Conservation (phyloP, 257 asterid species). For the Solanum dulcamara region DNA sequence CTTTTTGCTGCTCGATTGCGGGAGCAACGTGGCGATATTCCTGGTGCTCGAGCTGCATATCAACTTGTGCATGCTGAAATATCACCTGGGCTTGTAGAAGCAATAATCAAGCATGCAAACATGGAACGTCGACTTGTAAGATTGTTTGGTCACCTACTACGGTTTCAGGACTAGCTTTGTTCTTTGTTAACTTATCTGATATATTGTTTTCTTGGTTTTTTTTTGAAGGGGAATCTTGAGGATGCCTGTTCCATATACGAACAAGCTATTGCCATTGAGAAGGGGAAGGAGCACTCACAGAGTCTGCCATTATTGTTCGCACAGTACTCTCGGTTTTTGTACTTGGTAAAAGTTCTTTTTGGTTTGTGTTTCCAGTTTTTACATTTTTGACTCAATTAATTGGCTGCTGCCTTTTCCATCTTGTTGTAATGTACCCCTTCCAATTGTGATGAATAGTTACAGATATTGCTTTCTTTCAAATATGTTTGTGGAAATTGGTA, state of each 20-base stretch:
- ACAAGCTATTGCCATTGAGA: slow-evolving; percentile 90
- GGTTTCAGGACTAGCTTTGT: background rate
- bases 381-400: background rate
- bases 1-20: slow-evolving; percentile 83
- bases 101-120: slow-evolving; percentile 88
- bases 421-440: background rate
- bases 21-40: slow-evolving; percentile 73
- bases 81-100: slow-evolving; percentile 96
- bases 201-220: background rate
- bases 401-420: background rate
- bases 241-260: slow-evolving; percentile 81
- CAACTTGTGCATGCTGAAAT: slow-evolving; percentile 87
- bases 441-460: background rate
- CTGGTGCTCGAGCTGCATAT: slow-evolving; percentile 90
- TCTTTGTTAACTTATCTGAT: background rate
- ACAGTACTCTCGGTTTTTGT: slow-evolving; percentile 79
- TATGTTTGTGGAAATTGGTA: background rate
- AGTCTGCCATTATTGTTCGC: slow-evolving; percentile 77
- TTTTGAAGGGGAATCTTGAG: slow-evolving; percentile 68
- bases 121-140: slow-evolving; percentile 89
- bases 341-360: slow-evolving; percentile 38
- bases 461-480: background rate
- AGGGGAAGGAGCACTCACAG: slow-evolving; percentile 91
- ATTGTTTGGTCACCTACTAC: background rate
- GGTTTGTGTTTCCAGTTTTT: background rate